These are phyloP conservation scores for Syncephalastrum monosporum DNA, from an alignment of 371 early-diverging fungal genomes.

Conservation along the genomic window DNA sequence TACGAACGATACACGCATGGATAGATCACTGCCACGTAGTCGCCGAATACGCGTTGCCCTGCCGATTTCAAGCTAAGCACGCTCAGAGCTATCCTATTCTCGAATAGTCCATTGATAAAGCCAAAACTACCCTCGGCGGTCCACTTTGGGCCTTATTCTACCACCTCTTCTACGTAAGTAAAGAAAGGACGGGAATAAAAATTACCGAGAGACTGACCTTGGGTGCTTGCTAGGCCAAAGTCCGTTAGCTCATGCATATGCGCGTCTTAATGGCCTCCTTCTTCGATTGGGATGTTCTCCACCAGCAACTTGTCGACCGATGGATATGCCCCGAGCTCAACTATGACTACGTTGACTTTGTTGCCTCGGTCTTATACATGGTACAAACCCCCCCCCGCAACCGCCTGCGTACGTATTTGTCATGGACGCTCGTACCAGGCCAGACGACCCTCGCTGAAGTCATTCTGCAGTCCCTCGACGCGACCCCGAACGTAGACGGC, in stretches of 20 bases:
- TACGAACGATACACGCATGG: no score
- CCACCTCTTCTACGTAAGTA: constrained; percentile 39
- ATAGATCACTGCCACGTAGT: constrained; percentile 45
- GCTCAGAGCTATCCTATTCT: constrained; percentile 71
- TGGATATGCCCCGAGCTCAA: constrained; percentile 72
- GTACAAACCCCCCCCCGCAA: constrained; percentile 81
- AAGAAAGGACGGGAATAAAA: not conserved
- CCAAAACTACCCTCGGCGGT: constrained; percentile 75
- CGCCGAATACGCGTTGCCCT: constrained; percentile 42
- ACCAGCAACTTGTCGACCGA: constrained; percentile 66
- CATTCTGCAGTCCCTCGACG: constrained; percentile 66
- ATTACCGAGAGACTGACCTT: constrained; percentile 9
- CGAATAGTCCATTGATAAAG: constrained; percentile 61
- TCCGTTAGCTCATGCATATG: constrained; percentile 30
- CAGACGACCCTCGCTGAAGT: constrained; percentile 52
- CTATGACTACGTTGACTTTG: constrained; percentile 72
- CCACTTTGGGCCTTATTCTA: constrained; percentile 66
- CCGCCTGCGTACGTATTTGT: constrained; percentile 84
- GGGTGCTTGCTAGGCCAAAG: constrained; percentile 32
- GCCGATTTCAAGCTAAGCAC: constrained; percentile 70
- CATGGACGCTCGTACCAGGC: constrained; percentile 77
- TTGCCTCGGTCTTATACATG: constrained; percentile 67
- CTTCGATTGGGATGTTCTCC: constrained; percentile 77
- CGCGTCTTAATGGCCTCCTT: constrained; percentile 63
- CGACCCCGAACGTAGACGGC: constrained; percentile 76